These are phyloP conservation scores for Chrysosporium queenslandicum DNA, from an alignment of 2,329 filamentous ascomycete species.

Conservation along the genomic window DNA sequence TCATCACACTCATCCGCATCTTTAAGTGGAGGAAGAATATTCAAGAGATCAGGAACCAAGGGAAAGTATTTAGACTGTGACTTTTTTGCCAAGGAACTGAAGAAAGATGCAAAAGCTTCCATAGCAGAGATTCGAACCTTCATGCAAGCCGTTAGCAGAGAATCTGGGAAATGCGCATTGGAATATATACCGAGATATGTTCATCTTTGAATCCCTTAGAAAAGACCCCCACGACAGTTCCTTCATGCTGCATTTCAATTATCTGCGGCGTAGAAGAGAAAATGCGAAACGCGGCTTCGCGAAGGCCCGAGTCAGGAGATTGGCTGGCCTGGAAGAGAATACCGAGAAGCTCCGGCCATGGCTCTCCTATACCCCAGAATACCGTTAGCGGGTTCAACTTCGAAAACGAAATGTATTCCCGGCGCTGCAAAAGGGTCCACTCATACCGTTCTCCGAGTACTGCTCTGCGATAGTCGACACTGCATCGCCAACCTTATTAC, in stretches of 20 bases:
- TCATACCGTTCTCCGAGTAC: slow-evolving; percentile 81
- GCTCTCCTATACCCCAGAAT: slow-evolving; percentile 49
- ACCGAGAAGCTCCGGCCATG: slow-evolving; percentile 81
- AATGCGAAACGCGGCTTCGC: slow-evolving; percentile 88
- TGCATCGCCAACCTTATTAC: slow-evolving; percentile 96
- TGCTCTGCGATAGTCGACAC: slow-evolving; percentile 91
- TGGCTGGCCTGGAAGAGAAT: slow-evolving; percentile 85
- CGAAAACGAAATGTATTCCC: not conserved
- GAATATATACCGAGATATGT: slow-evolving; percentile 54
- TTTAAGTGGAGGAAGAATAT: slow-evolving; percentile 88
- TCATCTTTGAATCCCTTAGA: slow-evolving; percentile 85
- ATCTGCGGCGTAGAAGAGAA: slow-evolving; percentile 91
- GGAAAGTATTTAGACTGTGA: slow-evolving; percentile 76
- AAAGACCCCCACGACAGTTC: slow-evolving; percentile 79
- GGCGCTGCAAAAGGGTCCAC: not conserved
- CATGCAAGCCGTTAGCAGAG: slow-evolving; percentile 15
- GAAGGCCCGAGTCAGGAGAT: slow-evolving; percentile 68
- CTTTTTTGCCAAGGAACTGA: slow-evolving; percentile 82
- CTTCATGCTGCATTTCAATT: slow-evolving; percentile 91
- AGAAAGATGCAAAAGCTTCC: slow-evolving; percentile 94
- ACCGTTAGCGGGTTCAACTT: not conserved
- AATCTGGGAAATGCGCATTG: not conserved
- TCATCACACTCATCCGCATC: slow-evolving; percentile 83
- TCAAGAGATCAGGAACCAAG: slow-evolving; percentile 82
- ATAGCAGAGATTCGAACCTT: slow-evolving; percentile 87